These are phyloP conservation scores for Lentinus brumalis DNA, from an alignment of 768 basidiomycete genomes.

Conservation along the genomic window DNA sequence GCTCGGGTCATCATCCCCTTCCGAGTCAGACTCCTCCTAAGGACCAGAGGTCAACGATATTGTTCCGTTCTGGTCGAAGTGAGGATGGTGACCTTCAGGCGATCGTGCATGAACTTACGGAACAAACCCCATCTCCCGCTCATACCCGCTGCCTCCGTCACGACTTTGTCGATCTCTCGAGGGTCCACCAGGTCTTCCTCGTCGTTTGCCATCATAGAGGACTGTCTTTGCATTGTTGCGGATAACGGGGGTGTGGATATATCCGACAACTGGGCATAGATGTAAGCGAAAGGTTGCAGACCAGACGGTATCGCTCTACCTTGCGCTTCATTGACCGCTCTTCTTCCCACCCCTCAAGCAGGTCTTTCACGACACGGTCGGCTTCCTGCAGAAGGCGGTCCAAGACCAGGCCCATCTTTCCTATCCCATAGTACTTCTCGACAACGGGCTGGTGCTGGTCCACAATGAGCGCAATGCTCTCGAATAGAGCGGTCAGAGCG, in stretches of 20 bases:
- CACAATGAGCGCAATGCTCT: constrained; percentile 93
- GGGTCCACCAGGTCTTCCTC: constrained; percentile 74
- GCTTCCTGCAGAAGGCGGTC: constrained; percentile 79
- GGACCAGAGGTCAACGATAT: constrained; percentile 5
- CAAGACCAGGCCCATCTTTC: constrained; percentile 84
- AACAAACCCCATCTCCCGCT: constrained; percentile 91
- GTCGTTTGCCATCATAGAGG: neutral
- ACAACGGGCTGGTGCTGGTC: constrained; percentile 98
- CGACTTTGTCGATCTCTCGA: constrained; percentile 85
- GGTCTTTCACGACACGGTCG: constrained; percentile 75
- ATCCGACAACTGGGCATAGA: constrained; percentile 12
- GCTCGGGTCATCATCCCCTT: constrained; percentile 12
- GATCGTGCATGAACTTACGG: constrained; percentile 80
- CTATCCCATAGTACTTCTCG: constrained; percentile 94
- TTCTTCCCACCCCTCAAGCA: constrained; percentile 89
- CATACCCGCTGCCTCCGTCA: constrained; percentile 90
- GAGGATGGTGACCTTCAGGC: constrained; percentile 54
- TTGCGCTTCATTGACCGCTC: constrained; percentile 83
- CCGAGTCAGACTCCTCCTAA: constrained; percentile 26
- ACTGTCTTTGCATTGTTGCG: neutral
- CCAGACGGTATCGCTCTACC: constrained; percentile 37
- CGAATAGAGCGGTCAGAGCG: constrained; percentile 87
- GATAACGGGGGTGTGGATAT: neutral
- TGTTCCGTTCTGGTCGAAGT: neutral
- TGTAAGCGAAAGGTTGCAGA: neutral